Base-by-base conservation (phyloP, 345 rosid species). In the Gossypium raimondii region DNA sequence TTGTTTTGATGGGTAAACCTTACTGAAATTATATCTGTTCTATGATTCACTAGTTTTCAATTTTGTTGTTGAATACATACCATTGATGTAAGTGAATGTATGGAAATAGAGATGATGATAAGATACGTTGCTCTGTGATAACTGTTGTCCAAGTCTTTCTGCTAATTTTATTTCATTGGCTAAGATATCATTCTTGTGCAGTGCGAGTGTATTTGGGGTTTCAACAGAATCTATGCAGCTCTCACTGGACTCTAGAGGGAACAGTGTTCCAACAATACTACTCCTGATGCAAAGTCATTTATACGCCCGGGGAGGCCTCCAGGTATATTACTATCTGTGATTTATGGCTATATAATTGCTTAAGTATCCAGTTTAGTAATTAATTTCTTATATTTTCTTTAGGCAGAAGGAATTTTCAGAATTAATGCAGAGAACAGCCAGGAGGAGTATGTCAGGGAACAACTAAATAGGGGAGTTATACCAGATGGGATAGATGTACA, bases 351-450 rank as follows among this genome's bases (percentile, higher is more conserved):
- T 25, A 25, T 24, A 25, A 60, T 60, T 13, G 25, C 11, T 63
- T n/a, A 22, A 44, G 22, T 50, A 61, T 66, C 45, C 70, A 10
- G 51, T 56, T 56, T 67, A 29, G 2, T 43, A 64, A 29, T 44
- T 78, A 18, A 76, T 29, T 47, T 38, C 52, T 59, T 69, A 7
- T 9, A 63, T 25, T 34, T 45, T 25, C 20, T 84, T 59, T 85
- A 95, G 99, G 97, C 93, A 47, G 99, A 96, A 82, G 99, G 99
- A 73, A 87, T 96, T 74, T 96, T 96, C 89, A 81, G 99, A 85
- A 92, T 96, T 55, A 93, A 86, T 78, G 99, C 92, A 50, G 98
- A 85, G 77, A 96, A 93, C 73, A 84, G 89, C 77, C 98, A 93
- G 82, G 99, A 96, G 78, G 98, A 93, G 83, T 84, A 86, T 77